Base-by-base conservation (phyloP, 2,329 filamentous ascomycete genomes). In the Nigrospora sphaerica region DNA sequence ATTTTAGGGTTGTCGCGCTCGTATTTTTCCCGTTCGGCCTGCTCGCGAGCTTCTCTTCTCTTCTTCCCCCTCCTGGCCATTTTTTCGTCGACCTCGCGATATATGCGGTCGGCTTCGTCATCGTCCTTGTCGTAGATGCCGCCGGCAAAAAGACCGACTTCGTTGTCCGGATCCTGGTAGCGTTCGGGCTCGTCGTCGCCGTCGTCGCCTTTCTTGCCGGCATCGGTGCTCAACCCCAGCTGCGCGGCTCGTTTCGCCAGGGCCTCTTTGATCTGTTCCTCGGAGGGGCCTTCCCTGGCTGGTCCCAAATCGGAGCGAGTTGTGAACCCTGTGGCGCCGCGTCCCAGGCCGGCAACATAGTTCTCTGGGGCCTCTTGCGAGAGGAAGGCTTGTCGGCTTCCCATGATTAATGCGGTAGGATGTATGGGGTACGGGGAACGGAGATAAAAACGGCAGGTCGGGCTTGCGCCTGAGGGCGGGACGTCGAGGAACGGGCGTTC, bases 1-100 rank as follows among this genome's bases (percentile, higher is more conserved):
- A 98, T 96, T 69, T 97, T 98, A 13, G 93, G 93, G 64, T 98
- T 97, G 65, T 95, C 92, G 57, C 86, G 83, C 72, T 98, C 92
- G 77, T 95, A 95, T 61, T 97, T 91, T 63, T 95, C 89, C 65
- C 78, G 82, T 74, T 98, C 92, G 71, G 88, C 80, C 64, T 86
- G 75, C 68, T 98, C 93, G 66, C 93, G 89, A 63, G 85, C 86
- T 86, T 98, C 93, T 81, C 88, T 88, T 80, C 92, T 83, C 56
- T 79, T 78, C 72, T 86, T 95, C 52, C 93, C 77, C 55, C 93
- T 80, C 69, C 80, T 87, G 55, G 95, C 91, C 92, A 98, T 97
- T 69, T 87, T 92, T 73, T 96, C 93, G 60, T 98, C 93, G 53
- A 98, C 88, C 62, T 89, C 86, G 60, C 91, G 86, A 72, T 95